phyloP scores from a whole-genome alignment of 306 rosid species.

The Canavalia ensiformis region DNA sequence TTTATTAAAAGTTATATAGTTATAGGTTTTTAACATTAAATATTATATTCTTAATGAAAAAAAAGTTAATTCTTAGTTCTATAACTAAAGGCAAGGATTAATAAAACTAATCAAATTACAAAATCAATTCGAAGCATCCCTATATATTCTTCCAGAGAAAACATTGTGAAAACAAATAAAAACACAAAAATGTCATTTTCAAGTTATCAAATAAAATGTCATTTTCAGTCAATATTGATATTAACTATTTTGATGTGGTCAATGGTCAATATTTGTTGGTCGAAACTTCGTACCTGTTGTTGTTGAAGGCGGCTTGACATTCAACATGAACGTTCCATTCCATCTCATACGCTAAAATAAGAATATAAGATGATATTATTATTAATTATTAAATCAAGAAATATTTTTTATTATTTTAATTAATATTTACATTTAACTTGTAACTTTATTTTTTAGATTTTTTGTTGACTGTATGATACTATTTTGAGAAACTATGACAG shows the following conservation, averaged over 20 bases:
- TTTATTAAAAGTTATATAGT: too few relatives aligned
- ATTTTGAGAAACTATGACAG: too few relatives aligned
- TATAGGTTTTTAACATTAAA: too few relatives aligned
- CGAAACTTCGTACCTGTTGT: slow-evolving; percentile 14
- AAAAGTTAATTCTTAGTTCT: too few relatives aligned
- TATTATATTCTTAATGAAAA: too few relatives aligned
- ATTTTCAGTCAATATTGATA: background rate
- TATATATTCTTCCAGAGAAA: background rate
- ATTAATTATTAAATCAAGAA: background rate
- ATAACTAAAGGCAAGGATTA: too few relatives aligned
- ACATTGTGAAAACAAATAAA: background rate
- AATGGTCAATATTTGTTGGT: slow-evolving; percentile 32
- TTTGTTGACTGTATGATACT: too few relatives aligned
- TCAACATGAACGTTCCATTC: background rate
- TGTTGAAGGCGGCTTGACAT: background rate
- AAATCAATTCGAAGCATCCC: slow-evolving; percentile 14
- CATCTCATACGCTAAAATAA: background rate
- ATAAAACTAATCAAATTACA: background rate
- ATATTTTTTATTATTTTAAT: background rate
- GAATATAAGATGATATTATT: background rate
- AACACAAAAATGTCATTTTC: slow-evolving; percentile 12
- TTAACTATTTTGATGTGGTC: background rate
- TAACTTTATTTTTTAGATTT: background rate
- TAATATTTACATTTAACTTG: background rate
- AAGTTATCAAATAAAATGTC: background rate